Evolutionary conservation across 768 basidiomycete genomes (phyloP).

Genomic region (Lactarius evosmus): DNA sequence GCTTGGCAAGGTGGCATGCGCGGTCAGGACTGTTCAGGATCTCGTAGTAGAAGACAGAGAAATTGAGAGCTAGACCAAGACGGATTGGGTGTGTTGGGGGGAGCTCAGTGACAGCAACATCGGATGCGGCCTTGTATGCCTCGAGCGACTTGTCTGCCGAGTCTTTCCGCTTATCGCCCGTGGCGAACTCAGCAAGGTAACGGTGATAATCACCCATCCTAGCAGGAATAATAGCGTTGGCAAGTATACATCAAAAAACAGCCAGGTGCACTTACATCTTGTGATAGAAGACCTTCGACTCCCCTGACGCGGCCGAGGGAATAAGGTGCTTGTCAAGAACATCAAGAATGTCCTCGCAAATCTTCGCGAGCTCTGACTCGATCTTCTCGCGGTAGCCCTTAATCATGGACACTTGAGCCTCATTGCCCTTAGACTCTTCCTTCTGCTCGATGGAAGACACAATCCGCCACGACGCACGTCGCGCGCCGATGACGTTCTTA

Average conservation of each 20-base stretch:
- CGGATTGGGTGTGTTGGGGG: conserved; percentile 97
- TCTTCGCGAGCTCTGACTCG: conserved; percentile 93
- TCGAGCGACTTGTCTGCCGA: conserved; percentile 96
- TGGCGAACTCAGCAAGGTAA: conserved; percentile 97
- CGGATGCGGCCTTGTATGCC: conserved; percentile 96
- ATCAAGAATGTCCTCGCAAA: conserved; percentile 97
- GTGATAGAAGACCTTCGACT: conserved; percentile 99
- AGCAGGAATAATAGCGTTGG: conserved; percentile 18
- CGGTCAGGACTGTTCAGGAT: conserved; percentile 98
- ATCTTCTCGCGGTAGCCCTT: conserved; percentile 98
- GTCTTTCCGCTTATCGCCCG: conserved; percentile 95
- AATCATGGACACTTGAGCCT: conserved; percentile 94
- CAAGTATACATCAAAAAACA: conserved; percentile 5
- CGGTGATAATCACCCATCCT: conserved; percentile 99
- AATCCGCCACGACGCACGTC: conserved; percentile 96
- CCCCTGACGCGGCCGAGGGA: conserved; percentile 92
- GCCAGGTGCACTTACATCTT: conserved; percentile 73
- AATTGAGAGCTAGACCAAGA: conserved; percentile 97
- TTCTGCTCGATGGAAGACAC: conserved; percentile 99
- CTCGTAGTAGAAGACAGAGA: conserved; percentile 99
- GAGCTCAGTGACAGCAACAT: conserved; percentile 94
- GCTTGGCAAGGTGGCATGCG: conserved; percentile 98
- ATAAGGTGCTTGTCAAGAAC: conserved; percentile 98
- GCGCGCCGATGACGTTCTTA: conserved; percentile 99
- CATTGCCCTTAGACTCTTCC: conserved; percentile 98